These are phyloP conservation scores for Sporothrix phasma DNA, from an alignment of 2,329 filamentous ascomycete genomes.

Conservation along the genomic window DNA sequence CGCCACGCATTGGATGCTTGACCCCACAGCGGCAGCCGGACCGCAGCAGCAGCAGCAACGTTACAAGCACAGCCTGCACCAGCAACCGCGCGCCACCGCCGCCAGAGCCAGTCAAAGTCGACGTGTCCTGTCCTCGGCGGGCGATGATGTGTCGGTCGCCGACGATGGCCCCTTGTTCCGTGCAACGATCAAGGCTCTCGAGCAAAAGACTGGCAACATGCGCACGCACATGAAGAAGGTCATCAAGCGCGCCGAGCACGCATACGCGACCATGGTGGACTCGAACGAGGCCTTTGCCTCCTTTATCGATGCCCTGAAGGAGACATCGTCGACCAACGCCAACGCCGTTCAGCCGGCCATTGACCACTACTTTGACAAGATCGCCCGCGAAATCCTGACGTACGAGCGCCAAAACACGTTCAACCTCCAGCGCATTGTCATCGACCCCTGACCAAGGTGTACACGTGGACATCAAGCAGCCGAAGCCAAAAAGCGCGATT, in stretches of 20 bases:
- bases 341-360: slow-evolving; percentile 95
- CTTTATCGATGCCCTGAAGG: slow-evolving; percentile 78
- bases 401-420: slow-evolving; percentile 79
- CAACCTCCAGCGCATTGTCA: slow-evolving; percentile 86
- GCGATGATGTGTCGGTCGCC: slow-evolving; percentile 71
- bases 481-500: slow-evolving; percentile 92
- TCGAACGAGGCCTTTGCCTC: slow-evolving; percentile 77
- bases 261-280: slow-evolving; percentile 64
- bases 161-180: slow-evolving; percentile 94
- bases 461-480: slow-evolving; percentile 97
- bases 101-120: slow-evolving; percentile 62
- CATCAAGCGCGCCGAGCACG: slow-evolving; percentile 84
- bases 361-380: slow-evolving; percentile 97
- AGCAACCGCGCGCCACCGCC: slow-evolving; percentile 8
- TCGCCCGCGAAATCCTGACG: slow-evolving; percentile 75
- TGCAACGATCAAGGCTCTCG: slow-evolving; percentile 89
- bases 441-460: slow-evolving; percentile 84
- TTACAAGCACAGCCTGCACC: slow-evolving; percentile 18
- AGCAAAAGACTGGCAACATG: slow-evolving; percentile 95
- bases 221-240: slow-evolving; percentile 92
- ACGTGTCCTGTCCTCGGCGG: slow-evolving; percentile 74
- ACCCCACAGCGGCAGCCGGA: slow-evolving; percentile 15
- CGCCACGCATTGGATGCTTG: slow-evolving; percentile 31
- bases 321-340: slow-evolving; percentile 81
- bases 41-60: slow-evolving; percentile 8